phyloP scores from a whole-genome alignment of 306 rosid genomes.

The Lathyrus tuberosus region DNA sequence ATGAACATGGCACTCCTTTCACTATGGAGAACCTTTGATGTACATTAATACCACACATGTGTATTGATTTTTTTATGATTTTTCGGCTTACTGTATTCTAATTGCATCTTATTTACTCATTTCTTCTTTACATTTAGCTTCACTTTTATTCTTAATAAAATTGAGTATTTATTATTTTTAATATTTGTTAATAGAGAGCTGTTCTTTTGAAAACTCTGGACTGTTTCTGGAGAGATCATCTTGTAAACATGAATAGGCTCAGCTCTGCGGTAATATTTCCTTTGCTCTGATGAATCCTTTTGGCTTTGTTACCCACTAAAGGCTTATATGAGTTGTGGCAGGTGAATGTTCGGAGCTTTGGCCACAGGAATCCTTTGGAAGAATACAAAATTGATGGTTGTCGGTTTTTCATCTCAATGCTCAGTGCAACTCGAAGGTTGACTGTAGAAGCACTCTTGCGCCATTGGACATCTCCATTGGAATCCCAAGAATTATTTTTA shows the following conservation, averaged over 20 bases:
- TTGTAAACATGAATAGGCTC: slow-evolving; percentile 92
- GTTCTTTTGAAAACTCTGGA: slow-evolving; percentile 93
- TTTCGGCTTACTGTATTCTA: slow-evolving; percentile 30
- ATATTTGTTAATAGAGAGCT: slow-evolving; percentile 65
- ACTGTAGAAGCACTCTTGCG: slow-evolving; percentile 88
- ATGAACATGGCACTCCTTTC: not conserved
- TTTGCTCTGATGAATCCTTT: slow-evolving; percentile 31
- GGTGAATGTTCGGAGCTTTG: slow-evolving; percentile 95
- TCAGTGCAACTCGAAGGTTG: slow-evolving; percentile 88
- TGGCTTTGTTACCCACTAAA: slow-evolving; percentile 29
- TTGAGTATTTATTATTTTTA: slow-evolving; percentile 3
- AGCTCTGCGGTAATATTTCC: slow-evolving; percentile 79
- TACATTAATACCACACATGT: slow-evolving; percentile 6
- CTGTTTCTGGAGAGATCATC: slow-evolving; percentile 98
- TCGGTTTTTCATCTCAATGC: slow-evolving; percentile 97
- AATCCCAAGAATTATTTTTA: slow-evolving; percentile 65
- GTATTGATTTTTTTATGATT: slow-evolving; percentile 22
- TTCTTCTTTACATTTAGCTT: slow-evolving; percentile 2
- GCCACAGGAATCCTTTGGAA: slow-evolving; percentile 97
- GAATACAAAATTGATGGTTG: slow-evolving; percentile 98
- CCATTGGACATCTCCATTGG: slow-evolving; percentile 93
- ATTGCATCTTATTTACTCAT: slow-evolving; percentile 31
- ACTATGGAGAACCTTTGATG: slow-evolving; percentile 28
- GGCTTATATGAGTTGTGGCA: slow-evolving; percentile 55
- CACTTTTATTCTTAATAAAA: not conserved